Conservation (phyloP, 768 basidiomycete species). For the Tricholoma terreum region DNA sequence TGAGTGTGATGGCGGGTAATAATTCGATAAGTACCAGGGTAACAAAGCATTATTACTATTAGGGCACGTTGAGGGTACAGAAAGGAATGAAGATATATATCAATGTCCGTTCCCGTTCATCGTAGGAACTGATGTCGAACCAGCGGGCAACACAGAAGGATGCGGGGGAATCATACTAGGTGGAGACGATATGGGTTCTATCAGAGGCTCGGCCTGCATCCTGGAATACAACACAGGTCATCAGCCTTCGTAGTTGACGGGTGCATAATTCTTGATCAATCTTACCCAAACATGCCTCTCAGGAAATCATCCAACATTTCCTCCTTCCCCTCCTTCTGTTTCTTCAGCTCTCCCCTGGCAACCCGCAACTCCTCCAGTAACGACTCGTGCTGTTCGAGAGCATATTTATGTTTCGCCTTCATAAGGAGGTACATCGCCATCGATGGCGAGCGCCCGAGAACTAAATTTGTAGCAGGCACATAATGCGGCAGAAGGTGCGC, state of each 20-base stretch:
- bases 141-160: conserved; percentile 5
- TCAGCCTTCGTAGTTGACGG: not conserved
- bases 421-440: conserved; percentile 68
- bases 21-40: too few species aligned
- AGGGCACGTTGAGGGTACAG: not conserved
- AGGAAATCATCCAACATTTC: conserved; percentile 53
- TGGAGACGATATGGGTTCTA: conserved; percentile 16
- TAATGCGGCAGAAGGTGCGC: conserved; percentile 47
- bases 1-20: too few species aligned
- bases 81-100: not conserved
- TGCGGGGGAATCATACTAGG: conserved; percentile 9
- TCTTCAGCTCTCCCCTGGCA: conserved; percentile 47
- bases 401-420: conserved; percentile 78
- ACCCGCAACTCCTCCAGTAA: conserved; percentile 64
- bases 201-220: conserved; percentile 23
- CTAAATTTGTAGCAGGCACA: conserved; percentile 58
- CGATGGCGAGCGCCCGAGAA: conserved; percentile 64
- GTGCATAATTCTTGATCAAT: conserved; percentile 7
- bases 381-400: conserved; percentile 61
- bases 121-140: not conserved
- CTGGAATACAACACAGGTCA: conserved; percentile 5
- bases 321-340: conserved; percentile 60
- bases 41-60: too few species aligned
- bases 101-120: conserved; percentile 1
- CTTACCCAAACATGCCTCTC: conserved; percentile 49